Evolutionary conservation across 345 rosid genomes (phyloP).

Genomic region (Euphorbia pulcherrima): DNA sequence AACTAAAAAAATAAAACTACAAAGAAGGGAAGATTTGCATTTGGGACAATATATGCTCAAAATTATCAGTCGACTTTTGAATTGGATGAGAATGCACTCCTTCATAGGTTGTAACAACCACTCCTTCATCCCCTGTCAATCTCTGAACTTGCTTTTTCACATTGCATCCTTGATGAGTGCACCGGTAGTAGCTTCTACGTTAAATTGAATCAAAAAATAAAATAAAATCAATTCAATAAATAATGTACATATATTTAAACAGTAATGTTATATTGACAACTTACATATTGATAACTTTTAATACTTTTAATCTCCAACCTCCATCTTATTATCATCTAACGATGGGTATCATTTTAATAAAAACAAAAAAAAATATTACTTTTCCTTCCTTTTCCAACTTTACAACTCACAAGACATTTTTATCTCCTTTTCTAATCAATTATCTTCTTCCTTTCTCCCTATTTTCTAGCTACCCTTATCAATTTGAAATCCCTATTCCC

Average conservation of each 20-base stretch:
- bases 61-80: slow-evolving; percentile 29
- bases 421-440: too few relatives aligned
- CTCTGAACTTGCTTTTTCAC: slow-evolving; percentile 36
- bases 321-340: too few relatives aligned
- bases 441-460: too few relatives aligned
- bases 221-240: background rate
- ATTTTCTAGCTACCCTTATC: too few relatives aligned
- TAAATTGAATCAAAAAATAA: background rate
- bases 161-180: slow-evolving; percentile 31
- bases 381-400: too few relatives aligned
- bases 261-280: too few relatives aligned
- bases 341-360: too few relatives aligned
- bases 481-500: too few relatives aligned
- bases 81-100: slow-evolving; percentile 32
- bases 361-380: too few relatives aligned
- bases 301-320: too few relatives aligned
- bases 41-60: slow-evolving; percentile 32
- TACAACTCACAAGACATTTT: too few relatives aligned
- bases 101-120: slow-evolving; percentile 34
- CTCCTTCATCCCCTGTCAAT: slow-evolving; percentile 26
- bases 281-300: too few relatives aligned
- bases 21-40: slow-evolving; percentile 28
- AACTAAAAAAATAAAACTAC: background rate
- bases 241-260: background rate
- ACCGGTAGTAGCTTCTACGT: slow-evolving; percentile 31